These are phyloP conservation scores for Bocquillonia castaneifolia DNA, from an alignment of 441 rosid genomes.

Conservation along the genomic window DNA sequence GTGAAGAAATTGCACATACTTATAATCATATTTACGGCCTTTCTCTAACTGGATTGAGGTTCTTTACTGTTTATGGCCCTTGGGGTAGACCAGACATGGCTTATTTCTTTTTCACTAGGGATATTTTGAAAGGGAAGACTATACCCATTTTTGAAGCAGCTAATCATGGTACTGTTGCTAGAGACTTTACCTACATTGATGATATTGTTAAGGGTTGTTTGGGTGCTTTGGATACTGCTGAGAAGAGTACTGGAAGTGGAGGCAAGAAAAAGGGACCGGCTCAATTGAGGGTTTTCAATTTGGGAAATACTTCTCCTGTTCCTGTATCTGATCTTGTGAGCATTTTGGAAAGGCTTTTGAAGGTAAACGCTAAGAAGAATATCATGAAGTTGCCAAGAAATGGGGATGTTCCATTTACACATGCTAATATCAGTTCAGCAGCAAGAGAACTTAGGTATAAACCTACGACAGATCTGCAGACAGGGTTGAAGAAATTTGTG, in stretches of 20 bases:
- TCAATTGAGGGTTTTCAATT: conserved; percentile 80
- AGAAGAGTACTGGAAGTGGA: conserved; percentile 93
- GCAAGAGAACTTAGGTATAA: conserved; percentile 76
- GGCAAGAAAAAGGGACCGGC: conserved; percentile 93
- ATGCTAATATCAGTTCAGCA: conserved; percentile 89
- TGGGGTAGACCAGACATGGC: conserved; percentile 99
- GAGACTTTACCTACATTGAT: conserved; percentile 95
- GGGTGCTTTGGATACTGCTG: conserved; percentile 81
- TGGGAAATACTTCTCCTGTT: conserved; percentile 95
- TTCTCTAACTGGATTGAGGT: conserved; percentile 85
- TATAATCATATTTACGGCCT: conserved; percentile 93
- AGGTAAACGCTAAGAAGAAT: conserved; percentile 78
- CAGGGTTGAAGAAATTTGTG: conserved; percentile 91
- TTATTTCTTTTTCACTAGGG: conserved; percentile 91
- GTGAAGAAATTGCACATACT: conserved; percentile 96
- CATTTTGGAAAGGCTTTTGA: conserved; percentile 76
- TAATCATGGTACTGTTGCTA: conserved; percentile 75
- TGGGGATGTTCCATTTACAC: conserved; percentile 91
- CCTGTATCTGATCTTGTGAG: conserved; percentile 79
- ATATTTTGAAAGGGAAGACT: conserved; percentile 73
- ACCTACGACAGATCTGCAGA: conserved; percentile 83
- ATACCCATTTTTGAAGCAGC: conserved; percentile 74
- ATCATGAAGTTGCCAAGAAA: conserved; percentile 78
- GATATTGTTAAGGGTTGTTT: conserved; percentile 95
- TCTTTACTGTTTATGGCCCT: conserved; percentile 96